Evolutionary conservation across 257 asterid species (phyloP).

Genomic region (Nicotiana tabacum): DNA sequence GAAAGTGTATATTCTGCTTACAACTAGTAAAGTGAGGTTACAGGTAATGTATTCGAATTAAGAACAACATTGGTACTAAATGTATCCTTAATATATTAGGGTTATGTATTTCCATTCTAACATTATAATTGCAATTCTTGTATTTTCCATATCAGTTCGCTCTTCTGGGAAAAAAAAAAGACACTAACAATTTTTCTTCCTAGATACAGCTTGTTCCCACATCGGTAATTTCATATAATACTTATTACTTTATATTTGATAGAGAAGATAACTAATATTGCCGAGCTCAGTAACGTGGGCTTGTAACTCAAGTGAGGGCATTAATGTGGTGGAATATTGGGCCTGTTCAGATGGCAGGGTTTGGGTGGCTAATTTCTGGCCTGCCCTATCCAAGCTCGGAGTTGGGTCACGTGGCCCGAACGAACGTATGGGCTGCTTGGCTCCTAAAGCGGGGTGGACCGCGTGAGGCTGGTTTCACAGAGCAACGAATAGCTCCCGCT

Average conservation of each 20-base stretch:
- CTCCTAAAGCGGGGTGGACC: neutral
- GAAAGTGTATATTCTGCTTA: too few species aligned
- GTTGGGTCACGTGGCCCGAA: neutral
- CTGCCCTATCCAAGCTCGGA: neutral
- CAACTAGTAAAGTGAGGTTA: too few species aligned
- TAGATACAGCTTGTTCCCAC: too few species aligned
- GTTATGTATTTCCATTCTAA: too few species aligned
- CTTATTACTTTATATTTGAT: neutral
- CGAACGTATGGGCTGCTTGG: neutral
- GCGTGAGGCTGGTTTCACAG: neutral
- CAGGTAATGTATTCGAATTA: too few species aligned
- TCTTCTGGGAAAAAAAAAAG: too few species aligned
- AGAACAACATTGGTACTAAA: too few species aligned
- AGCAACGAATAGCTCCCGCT: neutral
- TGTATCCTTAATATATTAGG: too few species aligned
- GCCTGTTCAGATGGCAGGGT: neutral
- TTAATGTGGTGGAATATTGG: neutral
- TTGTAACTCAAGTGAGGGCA: neutral
- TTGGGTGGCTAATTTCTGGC: neutral
- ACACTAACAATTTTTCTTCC: too few species aligned
- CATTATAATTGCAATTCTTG: too few species aligned
- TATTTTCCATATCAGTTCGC: too few species aligned
- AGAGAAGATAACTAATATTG: accelerated
- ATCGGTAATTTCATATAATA: too few species aligned
- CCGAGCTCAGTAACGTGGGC: neutral